Percentiles rank a stretch among this genome's conserved stretches.
These are phyloP conservation scores for Epithemia pelagica DNA, from an alignment of 108 stramenopile genomes.

Conservation along the genomic window DNA sequence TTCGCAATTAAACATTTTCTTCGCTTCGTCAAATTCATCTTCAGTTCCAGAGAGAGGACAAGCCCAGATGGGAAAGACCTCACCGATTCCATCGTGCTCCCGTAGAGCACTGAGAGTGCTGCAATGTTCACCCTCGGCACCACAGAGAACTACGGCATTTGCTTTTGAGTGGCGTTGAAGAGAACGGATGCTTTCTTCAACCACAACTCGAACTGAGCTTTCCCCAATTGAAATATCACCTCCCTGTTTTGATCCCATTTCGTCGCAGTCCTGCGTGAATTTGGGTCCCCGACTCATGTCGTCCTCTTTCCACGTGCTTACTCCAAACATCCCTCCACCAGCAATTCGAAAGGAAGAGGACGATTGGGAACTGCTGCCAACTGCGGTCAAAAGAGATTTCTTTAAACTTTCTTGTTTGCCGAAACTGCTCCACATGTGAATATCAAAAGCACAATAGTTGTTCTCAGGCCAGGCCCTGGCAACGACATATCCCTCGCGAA, in stretches of 20 bases:
- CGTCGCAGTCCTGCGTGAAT: conserved; percentile 7
- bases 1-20: conserved; percentile 30
- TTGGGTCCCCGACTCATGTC: conserved; percentile 58
- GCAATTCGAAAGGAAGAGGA: conserved; percentile 48
- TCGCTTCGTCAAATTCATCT: neutral
- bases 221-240: neutral
- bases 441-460: conserved; percentile 58
- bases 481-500: conserved; percentile 61
- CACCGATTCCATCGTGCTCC: neutral
- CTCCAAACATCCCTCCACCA: conserved; percentile 77
- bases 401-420: conserved; percentile 26
- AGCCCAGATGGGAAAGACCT: neutral
- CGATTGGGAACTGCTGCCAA: conserved; percentile 15
- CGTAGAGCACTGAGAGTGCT: conserved; percentile 7
- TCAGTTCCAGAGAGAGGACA: conserved; percentile 6
- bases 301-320: conserved; percentile 74
- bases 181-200: conserved; percentile 10
- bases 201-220: neutral
- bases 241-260: neutral
- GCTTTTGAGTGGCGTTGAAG: conserved; percentile 3
- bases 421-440: conserved; percentile 45
- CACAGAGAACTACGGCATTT: conserved; percentile 21
- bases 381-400: conserved; percentile 27
- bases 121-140: conserved; percentile 7
- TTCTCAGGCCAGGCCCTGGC: conserved; percentile 41